Evolutionary conservation across 345 rosid species (phyloP), one percentile per base, ranked within the genome.

Genomic region (Eucalyptus curtisii): DNA sequence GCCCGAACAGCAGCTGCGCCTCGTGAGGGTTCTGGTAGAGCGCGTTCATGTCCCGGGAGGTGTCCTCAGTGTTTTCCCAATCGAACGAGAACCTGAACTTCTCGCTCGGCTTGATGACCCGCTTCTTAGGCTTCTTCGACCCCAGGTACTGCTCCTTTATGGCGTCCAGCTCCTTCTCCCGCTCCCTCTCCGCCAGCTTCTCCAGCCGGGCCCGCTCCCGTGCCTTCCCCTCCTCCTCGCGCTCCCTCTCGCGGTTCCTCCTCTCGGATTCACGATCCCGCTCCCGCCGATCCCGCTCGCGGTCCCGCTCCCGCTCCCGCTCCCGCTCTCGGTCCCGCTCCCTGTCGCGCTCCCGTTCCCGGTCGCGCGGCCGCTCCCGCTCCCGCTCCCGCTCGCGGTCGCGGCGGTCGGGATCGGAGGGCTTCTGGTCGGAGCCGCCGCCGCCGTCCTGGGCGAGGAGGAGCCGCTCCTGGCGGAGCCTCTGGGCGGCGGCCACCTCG

Each of bases 11-110:
- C 48, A 96, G 93, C 91, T 96, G 99, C 52, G 99, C 99, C 91
- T 98, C 99, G 86, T 98, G 98, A 92, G 99, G 99, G 93, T 95
- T 97, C 87, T 95, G 98, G 92, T 96, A 96, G 88, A 98, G 92
- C 33, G 91, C 66, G 91, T 97, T 98, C 97, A 96, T 94, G 86
- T 98, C 99, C 76, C 99, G 89, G 2, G 98, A 98, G 4, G 99
- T 98, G 86, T 97, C 99, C 91, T 98, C 98, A 0, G 98, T 97
- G 92, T 95, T 94, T 88, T 95, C 99, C 99, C 99, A 98, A 90
- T 98, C 99, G 85, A 98, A 97, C 17, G 98, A 97, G 92, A 97
- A 97, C 64, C 99, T 93, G 81, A 98, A 98, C 93, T 97, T 97
- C 95, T 96, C 98, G 82, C 98, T 95, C 14, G 99, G 98, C 89